A percentile compares a stretch with the other conserved stretches of the same genome.
These are phyloP conservation scores for Alectoria sarmentosa DNA, from an alignment of 495 filamentous ascomycete genomes.

Conservation along the genomic window DNA sequence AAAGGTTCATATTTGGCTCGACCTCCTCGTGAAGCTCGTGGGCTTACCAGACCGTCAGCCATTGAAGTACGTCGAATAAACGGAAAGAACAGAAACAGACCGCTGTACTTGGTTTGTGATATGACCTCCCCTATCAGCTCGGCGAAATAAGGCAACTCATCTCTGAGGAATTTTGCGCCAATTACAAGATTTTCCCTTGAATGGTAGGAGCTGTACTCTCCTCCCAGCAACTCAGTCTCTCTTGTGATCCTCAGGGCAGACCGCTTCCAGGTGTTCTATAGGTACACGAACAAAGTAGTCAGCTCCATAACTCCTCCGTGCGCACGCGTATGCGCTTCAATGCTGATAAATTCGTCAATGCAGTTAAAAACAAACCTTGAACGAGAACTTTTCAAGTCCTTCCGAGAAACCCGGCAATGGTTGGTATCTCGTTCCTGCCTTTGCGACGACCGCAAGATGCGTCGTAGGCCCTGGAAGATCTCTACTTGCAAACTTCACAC, in stretches of 20 bases:
- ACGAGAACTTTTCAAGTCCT: slow-evolving; percentile 86
- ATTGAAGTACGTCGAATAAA: slow-evolving; percentile 15
- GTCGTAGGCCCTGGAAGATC: slow-evolving; percentile 83
- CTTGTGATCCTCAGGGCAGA: slow-evolving; percentile 85
- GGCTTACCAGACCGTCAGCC: slow-evolving; percentile 41
- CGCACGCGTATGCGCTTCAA: not conserved
- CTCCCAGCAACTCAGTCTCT: slow-evolving; percentile 90
- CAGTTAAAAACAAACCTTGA: slow-evolving; percentile 62
- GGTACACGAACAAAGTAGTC: slow-evolving; percentile 26
- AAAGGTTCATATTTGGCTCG: slow-evolving; percentile 57
- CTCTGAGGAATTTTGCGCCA: slow-evolving; percentile 86
- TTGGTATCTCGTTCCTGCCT: slow-evolving; percentile 90
- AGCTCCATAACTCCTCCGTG: not conserved
- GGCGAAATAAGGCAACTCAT: slow-evolving; percentile 95
- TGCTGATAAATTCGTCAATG: not conserved
- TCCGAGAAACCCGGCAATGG: slow-evolving; percentile 80
- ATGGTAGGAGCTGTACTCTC: slow-evolving; percentile 75
- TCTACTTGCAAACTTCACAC: slow-evolving; percentile 85
- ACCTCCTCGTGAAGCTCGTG: slow-evolving; percentile 87
- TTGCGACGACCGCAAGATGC: slow-evolving; percentile 81
- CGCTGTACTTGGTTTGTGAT: slow-evolving; percentile 72
- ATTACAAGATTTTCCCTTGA: slow-evolving; percentile 88
- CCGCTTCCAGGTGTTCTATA: slow-evolving; percentile 75
- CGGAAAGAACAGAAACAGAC: slow-evolving; percentile 44
- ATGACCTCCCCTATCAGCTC: slow-evolving; percentile 92